Percentiles rank a stretch among this genome's conserved stretches.
Evolutionary conservation across 2,329 filamentous ascomycete genomes (phyloP).

Genomic region (Pseudogymnoascus sp.): DNA sequence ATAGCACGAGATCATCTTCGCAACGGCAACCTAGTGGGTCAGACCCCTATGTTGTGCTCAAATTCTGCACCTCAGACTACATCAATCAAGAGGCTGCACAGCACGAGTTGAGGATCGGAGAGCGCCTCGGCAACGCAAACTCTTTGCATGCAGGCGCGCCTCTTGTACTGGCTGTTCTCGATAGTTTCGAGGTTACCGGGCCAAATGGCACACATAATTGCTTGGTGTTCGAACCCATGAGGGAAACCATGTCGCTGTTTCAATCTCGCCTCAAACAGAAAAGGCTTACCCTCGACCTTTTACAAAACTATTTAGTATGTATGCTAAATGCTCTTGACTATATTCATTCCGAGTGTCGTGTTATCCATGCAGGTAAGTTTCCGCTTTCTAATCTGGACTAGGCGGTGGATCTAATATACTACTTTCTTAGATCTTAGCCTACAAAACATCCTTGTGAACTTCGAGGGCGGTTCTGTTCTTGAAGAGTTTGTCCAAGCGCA

Average conservation of each 20-base stretch:
- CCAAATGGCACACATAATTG: slow-evolving; percentile 24
- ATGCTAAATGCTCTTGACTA: slow-evolving; percentile 10
- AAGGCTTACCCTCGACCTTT: slow-evolving; percentile 10
- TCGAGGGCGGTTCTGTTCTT: slow-evolving; percentile 17
- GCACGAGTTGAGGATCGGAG: slow-evolving; percentile 18
- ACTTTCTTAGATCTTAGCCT: slow-evolving; percentile 17
- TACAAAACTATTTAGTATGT: slow-evolving; percentile 13
- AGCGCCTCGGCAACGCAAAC: slow-evolving; percentile 13
- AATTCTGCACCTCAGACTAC: no score
- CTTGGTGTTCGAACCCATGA: slow-evolving; percentile 23
- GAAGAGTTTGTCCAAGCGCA: slow-evolving; percentile 16
- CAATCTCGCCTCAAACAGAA: slow-evolving; percentile 10
- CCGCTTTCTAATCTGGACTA: no score
- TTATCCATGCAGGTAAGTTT: slow-evolving; percentile 5
- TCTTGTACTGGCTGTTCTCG: slow-evolving; percentile 20
- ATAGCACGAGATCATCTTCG: no score
- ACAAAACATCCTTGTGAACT: slow-evolving; percentile 18
- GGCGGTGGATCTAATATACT: not conserved
- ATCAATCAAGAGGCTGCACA: no score
- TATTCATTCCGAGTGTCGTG: slow-evolving; percentile 12
- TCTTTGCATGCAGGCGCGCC: slow-evolving; percentile 15
- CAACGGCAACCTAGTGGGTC: no score
- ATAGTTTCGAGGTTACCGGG: slow-evolving; percentile 21
- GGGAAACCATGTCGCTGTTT: slow-evolving; percentile 14
- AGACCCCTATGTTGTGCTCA: no score